Evolutionary conservation across 805 yeast genomes (phyloP), one percentile per base, ranked within the genome.

Genomic region (Ogataea naganishii): DNA sequence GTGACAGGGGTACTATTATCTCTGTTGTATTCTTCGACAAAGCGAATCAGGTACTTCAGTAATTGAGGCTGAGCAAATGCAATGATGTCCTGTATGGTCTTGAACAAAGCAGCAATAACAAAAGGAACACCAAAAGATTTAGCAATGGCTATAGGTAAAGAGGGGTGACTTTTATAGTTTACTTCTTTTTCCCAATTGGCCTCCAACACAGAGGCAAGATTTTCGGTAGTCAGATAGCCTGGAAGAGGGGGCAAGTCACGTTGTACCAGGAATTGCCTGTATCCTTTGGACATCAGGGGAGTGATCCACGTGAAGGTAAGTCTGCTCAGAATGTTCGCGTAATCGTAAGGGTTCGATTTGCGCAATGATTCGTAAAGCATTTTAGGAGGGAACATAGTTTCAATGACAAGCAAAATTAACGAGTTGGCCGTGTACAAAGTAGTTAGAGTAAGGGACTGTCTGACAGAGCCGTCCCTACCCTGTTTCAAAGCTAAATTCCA

Each of bases 61-160:
- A 88, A 56, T 45, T 84, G 95, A 0, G 97, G 97, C 56, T 85
- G 95, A n/a, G 69, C 65, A 48, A 82, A 85, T 0, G 92, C 82
- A 32, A 88, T 60, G n/a, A 68, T 40, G 59, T 92, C 97, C 52
- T 84, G 89, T 21, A 69, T 38, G 3, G 66, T 64, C 46, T 85
- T 85, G 62, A 79, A 85, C 5, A 68, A 32, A 30, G 85, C 94
- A 7, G 86, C 95, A 19, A 75, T 33, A 2, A 73, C 20, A 42
- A 81, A 81, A n/a, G 74, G 75, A 1, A 54, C 52, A 20, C 95
- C 96, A 58, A 83, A 88, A 1, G 94, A 74, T 37, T 60, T 60
- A n/a, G 67, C 42, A 17, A 92, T 41, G 0, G 94, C 84, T 24
- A 26, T 20, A 11, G 35, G 21, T 21, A 58, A 39, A 7, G 60